Base-by-base conservation (phyloP, 176 grass and related monocot species). In the Areca catechu region DNA sequence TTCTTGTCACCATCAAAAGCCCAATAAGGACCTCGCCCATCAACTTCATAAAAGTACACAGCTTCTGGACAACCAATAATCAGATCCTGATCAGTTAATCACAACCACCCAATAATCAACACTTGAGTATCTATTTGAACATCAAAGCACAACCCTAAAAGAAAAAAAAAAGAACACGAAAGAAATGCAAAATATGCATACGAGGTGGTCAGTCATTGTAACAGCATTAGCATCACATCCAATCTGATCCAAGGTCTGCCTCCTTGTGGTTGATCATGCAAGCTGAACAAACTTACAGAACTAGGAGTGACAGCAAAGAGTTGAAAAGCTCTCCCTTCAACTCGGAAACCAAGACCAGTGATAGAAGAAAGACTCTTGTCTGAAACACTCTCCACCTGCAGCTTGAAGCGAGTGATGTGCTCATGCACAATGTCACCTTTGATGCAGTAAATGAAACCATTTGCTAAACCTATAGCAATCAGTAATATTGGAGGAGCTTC, bases 1-100 rank as follows among this genome's bases (percentile, higher is more conserved):
- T 81, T 92, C 68, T 98, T 92, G 64, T 89, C 81, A 60, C 93
- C 88, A 71, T 98, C 93, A 70, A 98, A 92, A 68, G 93, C 93
- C 93, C 88, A 92, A 66, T 88, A 98, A 71, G 87, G 88, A 63
- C 93, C 93, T 85, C 87, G 74, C 43, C 87, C 93, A 80, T 98
- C 84, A 22, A 86, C 67, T 67, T 92, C 84, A 69, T 92, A 98
- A 53, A 98, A 98, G 80, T 98, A 92, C 19, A 98, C 93, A 77
- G 93, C 87, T 92, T 98, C 93, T 50, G 87, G 80, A 62, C 81
- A 77, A 72, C 93, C 84, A 53, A 92, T 68, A 61, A 98, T 83
- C 48, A 98, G 70, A 77, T 98, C 87, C 87, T 98, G 86, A 65
- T 73, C 27, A 57, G 15, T 61, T 49, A 62, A 34, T 34, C 30